These are phyloP conservation scores for Fusarium drepaniforme DNA, from an alignment of 2,329 filamentous ascomycete genomes.

Conservation along the genomic window DNA sequence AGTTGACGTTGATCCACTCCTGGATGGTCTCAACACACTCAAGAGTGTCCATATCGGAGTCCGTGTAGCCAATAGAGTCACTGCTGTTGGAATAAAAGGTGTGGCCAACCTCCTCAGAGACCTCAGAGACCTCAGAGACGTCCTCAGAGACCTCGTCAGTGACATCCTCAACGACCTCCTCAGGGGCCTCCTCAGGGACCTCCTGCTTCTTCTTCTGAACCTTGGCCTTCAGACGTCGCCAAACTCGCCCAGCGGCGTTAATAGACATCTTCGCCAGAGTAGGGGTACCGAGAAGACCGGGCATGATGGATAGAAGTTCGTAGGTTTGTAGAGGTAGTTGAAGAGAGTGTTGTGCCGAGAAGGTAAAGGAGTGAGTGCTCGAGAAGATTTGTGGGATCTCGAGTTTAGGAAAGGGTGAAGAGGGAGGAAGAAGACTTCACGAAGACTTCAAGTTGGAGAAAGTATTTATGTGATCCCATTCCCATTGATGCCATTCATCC, in stretches of 20 bases:
- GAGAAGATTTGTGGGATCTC: not conserved
- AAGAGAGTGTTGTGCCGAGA: not conserved
- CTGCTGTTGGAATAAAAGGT: not conserved
- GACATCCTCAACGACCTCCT: not conserved
- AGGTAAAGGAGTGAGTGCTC: not conserved
- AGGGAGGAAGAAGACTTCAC: not conserved
- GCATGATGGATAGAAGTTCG: not conserved
- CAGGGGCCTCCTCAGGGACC: not conserved
- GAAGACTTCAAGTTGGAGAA: not conserved
- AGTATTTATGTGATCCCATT: not conserved
- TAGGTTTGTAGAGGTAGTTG: not conserved
- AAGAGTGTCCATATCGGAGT: not conserved
- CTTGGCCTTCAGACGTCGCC: not conserved
- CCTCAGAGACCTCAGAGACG: no score
- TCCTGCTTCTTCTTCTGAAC: no score
- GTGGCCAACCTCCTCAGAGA: not conserved
- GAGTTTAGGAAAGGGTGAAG: not conserved
- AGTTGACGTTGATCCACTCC: not conserved
- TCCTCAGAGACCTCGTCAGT: not conserved
- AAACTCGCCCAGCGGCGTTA: not conserved
- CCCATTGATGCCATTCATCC: not conserved
- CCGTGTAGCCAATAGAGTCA: not conserved
- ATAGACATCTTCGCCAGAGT: not conserved
- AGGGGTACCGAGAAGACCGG: not conserved
- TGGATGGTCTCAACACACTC: not conserved